These are phyloP conservation scores for Phaeosphaeriaceae sp. DNA, from an alignment of 2,329 filamentous ascomycete genomes.

Conservation along the genomic window DNA sequence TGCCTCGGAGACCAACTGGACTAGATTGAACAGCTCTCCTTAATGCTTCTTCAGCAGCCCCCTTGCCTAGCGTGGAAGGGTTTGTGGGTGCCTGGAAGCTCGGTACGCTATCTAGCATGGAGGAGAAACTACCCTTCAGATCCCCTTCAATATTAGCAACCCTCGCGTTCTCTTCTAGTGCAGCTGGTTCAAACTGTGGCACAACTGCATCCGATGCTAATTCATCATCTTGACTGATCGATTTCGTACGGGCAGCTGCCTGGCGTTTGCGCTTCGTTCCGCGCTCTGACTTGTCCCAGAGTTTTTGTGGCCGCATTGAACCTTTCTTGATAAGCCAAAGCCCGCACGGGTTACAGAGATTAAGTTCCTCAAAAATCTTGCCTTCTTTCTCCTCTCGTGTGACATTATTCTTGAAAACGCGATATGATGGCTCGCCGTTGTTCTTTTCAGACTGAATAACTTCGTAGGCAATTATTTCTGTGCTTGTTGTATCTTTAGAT, in stretches of 20 bases:
- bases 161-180: conserved; percentile 19
- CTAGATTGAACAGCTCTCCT: conserved; percentile 67
- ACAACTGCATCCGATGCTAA: conserved; percentile 41
- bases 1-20: conserved; percentile 60
- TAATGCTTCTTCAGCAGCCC: conserved; percentile 48
- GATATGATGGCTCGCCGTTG: conserved; percentile 69
- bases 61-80: conserved; percentile 17
- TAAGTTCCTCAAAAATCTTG: conserved; percentile 68
- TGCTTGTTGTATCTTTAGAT: conserved; percentile 66
- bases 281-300: conserved; percentile 69
- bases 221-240: conserved; percentile 55
- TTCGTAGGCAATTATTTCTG: conserved; percentile 64
- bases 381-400: conserved; percentile 67
- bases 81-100: conserved; percentile 14
- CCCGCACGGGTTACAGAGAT: conserved; percentile 94
- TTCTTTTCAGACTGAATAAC: conserved; percentile 56
- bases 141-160: conserved; percentile 15
- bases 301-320: conserved; percentile 78
- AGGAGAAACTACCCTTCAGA: conserved; percentile 18
- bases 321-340: conserved; percentile 93
- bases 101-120: conserved; percentile 16
- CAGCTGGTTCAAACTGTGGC: conserved; percentile 37
- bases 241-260: conserved; percentile 49
- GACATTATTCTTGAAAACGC: conserved; percentile 78
- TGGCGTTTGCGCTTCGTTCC: conserved; percentile 44